Evolutionary conservation across 192 early-diverging fungal genomes (phyloP), one percentile per base, ranked within the genome.

Genomic region (Coemansia sp.): DNA sequence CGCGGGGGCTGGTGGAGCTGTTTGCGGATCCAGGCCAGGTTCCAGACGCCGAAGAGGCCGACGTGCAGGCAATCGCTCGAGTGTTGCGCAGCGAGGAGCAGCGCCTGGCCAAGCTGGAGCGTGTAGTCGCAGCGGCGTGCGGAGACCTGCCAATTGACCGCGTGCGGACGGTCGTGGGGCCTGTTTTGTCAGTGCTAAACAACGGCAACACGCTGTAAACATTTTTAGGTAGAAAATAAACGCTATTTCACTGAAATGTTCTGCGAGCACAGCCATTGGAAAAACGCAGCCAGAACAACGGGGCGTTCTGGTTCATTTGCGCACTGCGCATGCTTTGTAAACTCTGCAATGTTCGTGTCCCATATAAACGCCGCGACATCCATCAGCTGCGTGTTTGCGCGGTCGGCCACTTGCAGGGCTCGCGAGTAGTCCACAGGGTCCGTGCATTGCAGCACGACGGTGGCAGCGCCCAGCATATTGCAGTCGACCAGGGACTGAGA

Each of bases 111-210:
- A 82, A 82, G 69, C 57, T 82, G 10, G 79, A 82, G 66, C 73
- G 73, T n/a, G 79, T 82, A 5, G 73, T 82, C 27, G 47, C 73
- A 12, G 79, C 79, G 14, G 79, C 79, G 8, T 82, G 79, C 43
- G 79, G 79, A 27, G 73, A 82, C 32, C 39, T 82, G 69, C 24
- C 79, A n/a, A 60, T 82, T 32, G 79, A 82, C 64, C 53, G 66
- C 12, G 79, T 82, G 57, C 70, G 79, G 19, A 70, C 68, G 5
- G 79, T 75, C 6, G 79, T 82, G 50, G 73, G 70, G 12, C 79
- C 79, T 1, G 79, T 81, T 35, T 59, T 79, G 35, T 79, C 76
- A 17, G 71, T 79, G 39, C 72, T 79, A 6, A 79, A 79, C 62
- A 64, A 70, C 68, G 76, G 76, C 47, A 70, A 62, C 47, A 65